Evolutionary conservation across 768 basidiomycete genomes (phyloP), one percentile per base, ranked within the genome.

Genomic region (Trametes cinnabarina): DNA sequence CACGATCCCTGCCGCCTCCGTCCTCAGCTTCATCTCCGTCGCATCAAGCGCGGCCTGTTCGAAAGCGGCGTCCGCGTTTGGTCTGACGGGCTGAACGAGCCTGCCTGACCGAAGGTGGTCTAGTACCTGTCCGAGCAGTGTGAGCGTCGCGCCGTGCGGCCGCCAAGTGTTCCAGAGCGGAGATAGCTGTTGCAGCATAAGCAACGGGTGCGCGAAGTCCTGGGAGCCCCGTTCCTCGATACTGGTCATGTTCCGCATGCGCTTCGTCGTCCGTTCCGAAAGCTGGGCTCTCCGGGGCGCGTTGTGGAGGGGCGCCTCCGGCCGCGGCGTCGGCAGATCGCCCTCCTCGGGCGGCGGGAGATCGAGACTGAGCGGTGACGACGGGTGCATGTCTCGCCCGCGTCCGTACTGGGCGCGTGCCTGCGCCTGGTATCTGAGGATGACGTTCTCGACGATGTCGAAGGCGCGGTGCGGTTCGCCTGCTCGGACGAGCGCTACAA

Each of bases 401-500:
- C 37, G 39, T 22, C 44, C 23, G 30, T 51, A 15, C 22, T 47
- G 47, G 37, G 42, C 20, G 14, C 37, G 37, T 25, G 42, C 68
- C 60, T 72, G 71, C 22, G 66, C 72, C 42, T 80, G 78, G 64
- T 81, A 81, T 0, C 84, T 86, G 23, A 94, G 65, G 50, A 97
- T 76, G 42, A 97, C 83, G 51, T 80, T 77, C 68, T 98, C 91
- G 40, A 92, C 70, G 32, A 95, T 77, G 63, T 88, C 84, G 71
- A 95, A 94, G 9, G 92, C 93, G 43, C 87, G 86, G 64, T 88
- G 85, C n/a, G 84, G 73, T 66, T 94, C 83, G 23, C 90, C 92
- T 0, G 89, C 91, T 28, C 90, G 85, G 37, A 93, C 77, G 22
- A 95, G 79, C 14, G 86, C 88, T 10, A 88, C 77, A 23, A 79